Evolutionary conservation across 2,329 filamentous ascomycete species (phyloP).

Genomic region (Pochonia chlamydosporia): DNA sequence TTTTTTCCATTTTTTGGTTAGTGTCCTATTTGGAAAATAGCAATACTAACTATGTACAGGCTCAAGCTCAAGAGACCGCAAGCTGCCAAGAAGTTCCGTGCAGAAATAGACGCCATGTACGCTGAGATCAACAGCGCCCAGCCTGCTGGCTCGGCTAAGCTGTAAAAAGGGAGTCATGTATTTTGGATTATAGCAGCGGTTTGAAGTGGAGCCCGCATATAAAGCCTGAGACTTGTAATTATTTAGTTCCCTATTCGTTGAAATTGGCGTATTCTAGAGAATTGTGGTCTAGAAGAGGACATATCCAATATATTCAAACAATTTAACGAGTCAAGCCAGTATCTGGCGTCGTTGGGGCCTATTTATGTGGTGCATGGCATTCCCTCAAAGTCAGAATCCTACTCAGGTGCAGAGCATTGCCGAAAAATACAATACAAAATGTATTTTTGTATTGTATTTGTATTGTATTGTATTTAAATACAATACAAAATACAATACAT

Average conservation of each 20-base stretch:
- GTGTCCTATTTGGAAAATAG: neutral
- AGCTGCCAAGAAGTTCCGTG: conserved; percentile 44
- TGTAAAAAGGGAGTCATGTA: neutral
- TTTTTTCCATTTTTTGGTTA: neutral
- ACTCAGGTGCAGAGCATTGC: no score
- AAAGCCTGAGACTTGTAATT: neutral
- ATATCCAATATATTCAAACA: no score
- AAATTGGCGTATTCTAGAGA: no score
- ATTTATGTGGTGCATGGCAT: no score
- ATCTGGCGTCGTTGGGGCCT: no score
- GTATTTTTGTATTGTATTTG: no score
- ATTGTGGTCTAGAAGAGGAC: no score
- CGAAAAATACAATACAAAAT: no score
- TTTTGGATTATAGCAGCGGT: neutral
- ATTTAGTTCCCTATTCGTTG: neutral
- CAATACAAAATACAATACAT: no score
- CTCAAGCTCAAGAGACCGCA: conserved; percentile 57
- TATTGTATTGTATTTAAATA: no score
- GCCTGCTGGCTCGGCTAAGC: conserved; percentile 3
- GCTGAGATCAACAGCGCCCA: conserved; percentile 36
- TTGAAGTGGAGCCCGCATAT: neutral
- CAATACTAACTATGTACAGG: conserved; percentile 27
- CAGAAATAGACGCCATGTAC: conserved; percentile 52
- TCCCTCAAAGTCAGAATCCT: no score
- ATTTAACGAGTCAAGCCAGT: no score